Conservation (phyloP, 2,329 filamentous ascomycete genomes). For the Cladophialophora bantiana region DNA sequence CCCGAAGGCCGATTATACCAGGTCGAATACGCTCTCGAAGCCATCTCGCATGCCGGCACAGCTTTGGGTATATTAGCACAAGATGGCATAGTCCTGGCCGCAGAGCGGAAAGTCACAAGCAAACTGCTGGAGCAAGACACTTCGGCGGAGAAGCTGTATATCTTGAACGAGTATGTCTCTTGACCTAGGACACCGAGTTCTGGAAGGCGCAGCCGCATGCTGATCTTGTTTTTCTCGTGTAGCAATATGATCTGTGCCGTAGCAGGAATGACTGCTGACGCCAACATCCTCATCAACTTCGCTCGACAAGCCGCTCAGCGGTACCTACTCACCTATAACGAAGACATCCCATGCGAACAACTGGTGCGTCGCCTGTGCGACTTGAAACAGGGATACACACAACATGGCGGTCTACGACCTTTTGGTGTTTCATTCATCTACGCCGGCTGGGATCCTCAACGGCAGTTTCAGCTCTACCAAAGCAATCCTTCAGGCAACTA, state of each 20-base stretch:
- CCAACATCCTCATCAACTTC: conserved; percentile 99
- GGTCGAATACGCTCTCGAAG: conserved; percentile 98
- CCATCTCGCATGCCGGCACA: conserved; percentile 97
- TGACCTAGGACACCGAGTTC: not conserved
- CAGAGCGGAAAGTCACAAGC: conserved; percentile 98
- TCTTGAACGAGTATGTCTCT: conserved; percentile 87
- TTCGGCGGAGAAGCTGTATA: conserved; percentile 99
- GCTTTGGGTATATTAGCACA: conserved; percentile 95
- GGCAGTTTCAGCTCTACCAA: conserved; percentile 98
- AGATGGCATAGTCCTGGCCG: conserved; percentile 97
- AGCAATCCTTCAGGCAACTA: conserved; percentile 99
- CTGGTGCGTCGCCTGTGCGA: conserved; percentile 96
- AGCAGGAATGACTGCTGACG: conserved; percentile 98
- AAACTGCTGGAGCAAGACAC: conserved; percentile 99
- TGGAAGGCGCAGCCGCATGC: not conserved
- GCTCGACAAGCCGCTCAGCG: conserved; percentile 95
- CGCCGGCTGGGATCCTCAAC: conserved; percentile 93
- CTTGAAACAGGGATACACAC: conserved; percentile 98
- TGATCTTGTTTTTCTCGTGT: conserved; percentile 13
- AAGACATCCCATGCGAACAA: conserved; percentile 99
- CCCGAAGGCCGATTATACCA: conserved; percentile 98
- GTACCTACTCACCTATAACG: conserved; percentile 98
- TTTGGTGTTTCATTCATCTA: conserved; percentile 99
- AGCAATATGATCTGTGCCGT: conserved; percentile 99
- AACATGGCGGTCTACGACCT: conserved; percentile 95